phyloP scores from a whole-genome alignment of 352 stramenopile species.

The Peronospora destructor region DNA sequence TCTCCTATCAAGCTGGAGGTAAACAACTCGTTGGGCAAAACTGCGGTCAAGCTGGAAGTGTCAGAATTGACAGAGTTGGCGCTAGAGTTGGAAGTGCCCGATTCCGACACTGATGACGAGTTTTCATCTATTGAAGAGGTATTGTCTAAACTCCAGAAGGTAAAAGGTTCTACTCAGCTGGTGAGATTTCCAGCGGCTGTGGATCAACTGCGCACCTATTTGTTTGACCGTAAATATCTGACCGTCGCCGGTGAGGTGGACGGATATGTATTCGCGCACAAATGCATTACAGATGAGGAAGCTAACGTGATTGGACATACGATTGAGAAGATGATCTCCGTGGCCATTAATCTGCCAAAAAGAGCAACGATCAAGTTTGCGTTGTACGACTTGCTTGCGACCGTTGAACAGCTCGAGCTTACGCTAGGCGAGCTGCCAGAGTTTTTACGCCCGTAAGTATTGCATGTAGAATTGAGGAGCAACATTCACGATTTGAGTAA shows the following conservation, averaged over 20 bases:
- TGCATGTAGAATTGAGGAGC: neutral
- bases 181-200: slow-evolving; percentile 21
- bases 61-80: slow-evolving; percentile 10
- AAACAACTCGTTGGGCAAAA: slow-evolving; percentile 14
- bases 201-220: slow-evolving; percentile 20
- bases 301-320: slow-evolving; percentile 15
- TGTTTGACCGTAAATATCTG: slow-evolving; percentile 21
- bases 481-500: neutral
- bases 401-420: slow-evolving; percentile 20
- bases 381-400: slow-evolving; percentile 16
- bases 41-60: slow-evolving; percentile 6
- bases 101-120: slow-evolving; percentile 21
- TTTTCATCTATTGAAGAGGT: slow-evolving; percentile 20
- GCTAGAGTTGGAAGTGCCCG: slow-evolving; percentile 21
- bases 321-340: slow-evolving; percentile 14
- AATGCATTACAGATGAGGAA: slow-evolving; percentile 14
- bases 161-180: slow-evolving; percentile 7
- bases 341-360: slow-evolving; percentile 20
- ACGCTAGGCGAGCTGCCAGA: slow-evolving; percentile 14
- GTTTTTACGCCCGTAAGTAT: slow-evolving; percentile 25
- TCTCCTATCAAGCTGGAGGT: slow-evolving; percentile 22
- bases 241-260: slow-evolving; percentile 12
- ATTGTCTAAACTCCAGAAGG: slow-evolving; percentile 12
- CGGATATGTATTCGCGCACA: slow-evolving; percentile 30
- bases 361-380: slow-evolving; percentile 14